Percentiles rank a stretch among this genome's conserved stretches.
phyloP scores from a whole-genome alignment of 148 eudicot species.

The Camellia lanceoleosa region DNA sequence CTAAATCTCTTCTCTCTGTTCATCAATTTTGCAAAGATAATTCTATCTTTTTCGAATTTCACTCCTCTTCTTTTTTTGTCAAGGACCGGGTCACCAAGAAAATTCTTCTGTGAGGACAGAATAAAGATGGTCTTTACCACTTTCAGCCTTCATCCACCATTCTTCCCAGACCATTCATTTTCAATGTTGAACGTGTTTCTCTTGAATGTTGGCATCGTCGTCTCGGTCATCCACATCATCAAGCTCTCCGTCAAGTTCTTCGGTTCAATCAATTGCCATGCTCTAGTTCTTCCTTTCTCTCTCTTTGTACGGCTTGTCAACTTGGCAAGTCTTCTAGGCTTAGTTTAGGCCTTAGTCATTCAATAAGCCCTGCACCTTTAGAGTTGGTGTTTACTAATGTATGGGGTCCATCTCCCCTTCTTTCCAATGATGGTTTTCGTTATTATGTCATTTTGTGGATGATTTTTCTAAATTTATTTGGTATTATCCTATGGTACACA shows the following conservation, averaged over 20 bases:
- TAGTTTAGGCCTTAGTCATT: not conserved
- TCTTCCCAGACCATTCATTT: not conserved
- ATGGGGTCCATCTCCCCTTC: not conserved
- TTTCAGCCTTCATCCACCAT: not conserved
- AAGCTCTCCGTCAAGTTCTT: not conserved
- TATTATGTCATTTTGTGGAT: too few relatives aligned
- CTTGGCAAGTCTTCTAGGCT: not conserved
- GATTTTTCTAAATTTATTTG: too few relatives aligned
- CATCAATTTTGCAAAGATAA: slow-evolving; percentile 1
- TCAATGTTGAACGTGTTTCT: not conserved
- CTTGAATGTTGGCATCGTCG: not conserved
- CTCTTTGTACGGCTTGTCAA: not conserved
- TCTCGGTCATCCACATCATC: not conserved
- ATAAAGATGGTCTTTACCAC: not conserved
- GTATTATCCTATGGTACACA: not conserved
- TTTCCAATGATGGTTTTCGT: too few relatives aligned
- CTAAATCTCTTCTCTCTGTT: not conserved
- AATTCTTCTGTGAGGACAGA: too few relatives aligned
- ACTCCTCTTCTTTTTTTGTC: not conserved
- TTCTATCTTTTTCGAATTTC: not conserved
- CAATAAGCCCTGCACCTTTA: not conserved
- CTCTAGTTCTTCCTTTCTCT: too few relatives aligned
- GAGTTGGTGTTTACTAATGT: slow-evolving; percentile 5
- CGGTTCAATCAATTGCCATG: not conserved
- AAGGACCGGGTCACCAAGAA: not conserved